A percentile compares a stretch with the other conserved stretches of the same genome.
phyloP scores from a whole-genome alignment of 169 alveolate species.

The Plasmodium yoelii region DNA sequence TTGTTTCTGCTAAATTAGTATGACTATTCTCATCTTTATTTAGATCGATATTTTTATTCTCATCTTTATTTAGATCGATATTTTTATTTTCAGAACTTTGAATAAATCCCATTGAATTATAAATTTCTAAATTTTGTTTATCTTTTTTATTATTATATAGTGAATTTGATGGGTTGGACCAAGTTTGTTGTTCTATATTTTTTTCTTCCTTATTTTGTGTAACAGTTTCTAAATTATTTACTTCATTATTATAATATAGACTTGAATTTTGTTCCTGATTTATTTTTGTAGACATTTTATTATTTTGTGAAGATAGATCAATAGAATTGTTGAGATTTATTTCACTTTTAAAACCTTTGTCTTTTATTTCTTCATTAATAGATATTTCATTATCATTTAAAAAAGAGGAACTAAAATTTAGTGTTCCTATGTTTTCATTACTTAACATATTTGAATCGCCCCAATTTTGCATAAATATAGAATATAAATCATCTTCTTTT shows the following conservation, averaged over 20 bases:
- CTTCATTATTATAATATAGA: no score
- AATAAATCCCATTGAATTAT: not conserved
- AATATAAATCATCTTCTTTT: conserved; percentile 70
- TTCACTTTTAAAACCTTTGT: not conserved
- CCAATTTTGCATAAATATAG: conserved; percentile 77
- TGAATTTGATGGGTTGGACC: no score
- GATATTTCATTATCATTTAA: conserved; percentile 16
- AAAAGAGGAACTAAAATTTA: conserved; percentile 34
- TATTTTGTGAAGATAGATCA: no score
- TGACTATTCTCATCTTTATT: not conserved
- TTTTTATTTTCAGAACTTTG: not conserved
- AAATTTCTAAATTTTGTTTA: not conserved
- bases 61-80: not conserved
- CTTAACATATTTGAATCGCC: conserved; percentile 30
- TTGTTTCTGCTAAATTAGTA: not conserved
- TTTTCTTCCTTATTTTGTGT: no score
- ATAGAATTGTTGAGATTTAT: not conserved
- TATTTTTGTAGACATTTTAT: no score
- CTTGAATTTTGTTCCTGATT: no score
- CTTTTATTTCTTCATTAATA: not conserved
- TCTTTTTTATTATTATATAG: no score
- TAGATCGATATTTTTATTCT: not conserved
- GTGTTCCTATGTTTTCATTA: not conserved
- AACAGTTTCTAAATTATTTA: no score
- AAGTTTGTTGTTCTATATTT: no score